Evolutionary conservation across 768 basidiomycete species (phyloP).

Genomic region (Nidula microcarpa): DNA sequence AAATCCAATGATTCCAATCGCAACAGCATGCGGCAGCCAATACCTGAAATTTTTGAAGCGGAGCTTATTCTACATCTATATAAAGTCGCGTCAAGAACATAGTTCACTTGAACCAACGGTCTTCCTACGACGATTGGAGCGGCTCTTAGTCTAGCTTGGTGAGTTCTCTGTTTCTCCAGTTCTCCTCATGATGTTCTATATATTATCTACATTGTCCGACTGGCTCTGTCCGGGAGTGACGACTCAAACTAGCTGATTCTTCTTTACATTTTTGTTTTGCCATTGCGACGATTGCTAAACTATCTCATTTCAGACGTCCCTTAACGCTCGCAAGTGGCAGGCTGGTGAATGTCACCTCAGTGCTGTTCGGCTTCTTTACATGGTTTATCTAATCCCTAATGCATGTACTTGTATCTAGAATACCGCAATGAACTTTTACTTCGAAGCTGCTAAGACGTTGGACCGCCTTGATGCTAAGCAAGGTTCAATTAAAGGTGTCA

Average conservation of each 20-base stretch:
- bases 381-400: slow-evolving; percentile 4
- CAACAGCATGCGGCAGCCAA: neutral
- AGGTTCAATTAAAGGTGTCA: slow-evolving; percentile 87
- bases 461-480: slow-evolving; percentile 85
- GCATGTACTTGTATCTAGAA: slow-evolving; percentile 25
- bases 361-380: too few species aligned
- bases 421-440: slow-evolving; percentile 89
- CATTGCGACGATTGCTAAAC: too few species aligned
- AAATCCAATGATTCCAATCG: neutral
- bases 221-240: slow-evolving; percentile 46
- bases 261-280: too few species aligned
- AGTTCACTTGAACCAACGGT: neutral
- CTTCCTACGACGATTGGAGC: neutral
- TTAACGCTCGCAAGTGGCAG: neutral
- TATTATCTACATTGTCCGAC: slow-evolving; percentile 95
- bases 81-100: neutral
- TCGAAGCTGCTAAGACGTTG: slow-evolving; percentile 79
- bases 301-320: too few species aligned
- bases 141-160: slow-evolving; percentile 1
- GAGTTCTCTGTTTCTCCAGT: slow-evolving; percentile 8
- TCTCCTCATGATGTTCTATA: slow-evolving; percentile 48
- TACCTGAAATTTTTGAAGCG: slow-evolving; percentile 25
- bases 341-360: neutral
- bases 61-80: slow-evolving; percentile 18
- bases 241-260: slow-evolving; percentile 23